Percentiles rank a stretch among this genome's conserved stretches.
These are phyloP conservation scores for Athelia sp. DNA, from an alignment of 1,284 basidiomycete species.

Conservation along the genomic window DNA sequence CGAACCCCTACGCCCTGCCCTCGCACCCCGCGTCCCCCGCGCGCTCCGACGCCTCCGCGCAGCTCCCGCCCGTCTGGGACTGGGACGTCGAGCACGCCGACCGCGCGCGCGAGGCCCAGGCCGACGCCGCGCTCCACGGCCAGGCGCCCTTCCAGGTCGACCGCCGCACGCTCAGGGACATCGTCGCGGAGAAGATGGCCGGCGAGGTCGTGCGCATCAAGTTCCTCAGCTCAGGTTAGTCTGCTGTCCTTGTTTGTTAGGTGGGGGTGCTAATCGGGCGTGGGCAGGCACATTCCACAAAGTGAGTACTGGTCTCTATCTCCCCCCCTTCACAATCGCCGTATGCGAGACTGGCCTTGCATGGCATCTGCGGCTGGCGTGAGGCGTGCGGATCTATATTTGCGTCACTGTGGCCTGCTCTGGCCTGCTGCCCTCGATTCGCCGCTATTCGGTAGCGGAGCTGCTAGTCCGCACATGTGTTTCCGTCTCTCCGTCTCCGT, in stretches of 20 bases:
- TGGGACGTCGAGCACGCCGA: conserved; percentile 66
- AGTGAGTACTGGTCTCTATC: conserved; percentile 28
- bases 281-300: conserved; percentile 73
- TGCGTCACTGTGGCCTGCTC: too few species aligned
- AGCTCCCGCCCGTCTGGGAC: conserved; percentile 47
- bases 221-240: conserved; percentile 70
- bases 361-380: conserved; percentile 8
- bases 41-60: background rate
- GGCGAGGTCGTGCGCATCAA: conserved; percentile 61
- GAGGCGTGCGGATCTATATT: too few species aligned
- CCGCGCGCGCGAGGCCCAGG: conserved; percentile 52
- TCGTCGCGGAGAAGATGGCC: conserved; percentile 65
- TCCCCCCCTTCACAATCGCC: too few species aligned
- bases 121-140: conserved; percentile 53
- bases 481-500: too few species aligned
- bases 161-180: conserved; percentile 63
- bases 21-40: background rate
- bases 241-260: conserved; percentile 3
- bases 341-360: conserved; percentile 2
- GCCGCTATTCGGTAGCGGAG: too few species aligned
- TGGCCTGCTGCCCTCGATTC: too few species aligned
- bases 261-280: background rate
- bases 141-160: conserved; percentile 68
- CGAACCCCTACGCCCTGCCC: background rate
- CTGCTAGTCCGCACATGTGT: too few species aligned